Conservation (phyloP, 169 alveolate species). For the Eimeria maxima region DNA sequence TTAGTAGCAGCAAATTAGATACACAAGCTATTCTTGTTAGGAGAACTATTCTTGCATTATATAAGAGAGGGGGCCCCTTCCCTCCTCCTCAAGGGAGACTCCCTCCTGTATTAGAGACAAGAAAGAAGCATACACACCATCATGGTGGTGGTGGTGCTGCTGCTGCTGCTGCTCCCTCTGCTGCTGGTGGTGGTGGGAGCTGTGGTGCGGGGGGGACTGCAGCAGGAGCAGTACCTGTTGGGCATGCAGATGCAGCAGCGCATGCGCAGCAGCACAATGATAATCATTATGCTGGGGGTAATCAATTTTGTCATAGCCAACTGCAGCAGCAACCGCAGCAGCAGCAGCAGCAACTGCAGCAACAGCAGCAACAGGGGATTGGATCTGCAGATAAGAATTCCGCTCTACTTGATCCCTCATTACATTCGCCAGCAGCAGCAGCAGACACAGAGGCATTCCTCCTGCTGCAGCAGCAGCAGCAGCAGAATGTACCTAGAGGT, state of each 20-base stretch:
- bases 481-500: background rate
- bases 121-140: background rate
- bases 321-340: conserved; percentile 70
- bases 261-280: too few species aligned
- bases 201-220: background rate
- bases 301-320: background rate
- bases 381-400: background rate
- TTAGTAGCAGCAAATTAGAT: conserved; percentile 53
- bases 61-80: conserved; percentile 55
- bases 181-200: background rate
- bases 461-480: conserved; percentile 58
- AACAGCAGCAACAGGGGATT: background rate
- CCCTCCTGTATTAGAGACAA: background rate
- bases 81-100: background rate
- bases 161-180: conserved; percentile 43
- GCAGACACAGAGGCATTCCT: background rate
- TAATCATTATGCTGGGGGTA: too few species aligned
- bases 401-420: background rate
- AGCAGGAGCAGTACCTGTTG: background rate
- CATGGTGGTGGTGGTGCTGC: background rate
- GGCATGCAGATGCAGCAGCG: background rate
- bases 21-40: conserved; percentile 79
- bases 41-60: conserved; percentile 64
- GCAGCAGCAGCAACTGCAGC: conserved; percentile 61
- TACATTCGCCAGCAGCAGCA: background rate